phyloP scores from a whole-genome alignment of 2,329 filamentous ascomycete species.

The Colletotrichum tropicale region DNA sequence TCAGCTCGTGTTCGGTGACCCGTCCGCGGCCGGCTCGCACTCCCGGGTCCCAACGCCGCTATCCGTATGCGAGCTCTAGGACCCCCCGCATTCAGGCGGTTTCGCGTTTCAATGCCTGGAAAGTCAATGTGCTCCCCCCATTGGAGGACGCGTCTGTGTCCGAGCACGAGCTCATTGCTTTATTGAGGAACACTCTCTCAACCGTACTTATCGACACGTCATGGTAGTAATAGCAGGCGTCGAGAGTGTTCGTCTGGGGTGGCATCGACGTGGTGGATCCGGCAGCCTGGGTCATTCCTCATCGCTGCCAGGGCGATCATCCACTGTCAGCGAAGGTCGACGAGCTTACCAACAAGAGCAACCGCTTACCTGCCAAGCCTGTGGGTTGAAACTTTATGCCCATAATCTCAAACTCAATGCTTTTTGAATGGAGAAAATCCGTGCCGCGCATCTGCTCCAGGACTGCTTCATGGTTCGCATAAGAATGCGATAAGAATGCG shows the following conservation, averaged over 20 bases:
- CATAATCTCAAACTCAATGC: neutral
- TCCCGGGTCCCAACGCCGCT: neutral
- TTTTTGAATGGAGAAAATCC: neutral
- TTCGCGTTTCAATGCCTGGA: neutral
- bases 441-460: neutral
- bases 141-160: neutral
- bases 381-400: neutral
- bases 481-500: neutral
- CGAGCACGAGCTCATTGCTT: slow-evolving; percentile 5
- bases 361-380: neutral
- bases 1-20: neutral
- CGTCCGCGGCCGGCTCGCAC: neutral
- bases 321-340: neutral
- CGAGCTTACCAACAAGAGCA: neutral
- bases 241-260: neutral
- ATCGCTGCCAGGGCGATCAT: neutral
- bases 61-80: neutral
- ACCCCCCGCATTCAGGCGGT: neutral
- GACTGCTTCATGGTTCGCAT: neutral
- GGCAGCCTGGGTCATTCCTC: neutral
- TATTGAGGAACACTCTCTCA: neutral
- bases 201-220: neutral
- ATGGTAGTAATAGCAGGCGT: neutral
- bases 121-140: neutral
- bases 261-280: neutral